Percentiles rank a stretch among this genome's conserved stretches.
Evolutionary conservation across 75 land plant species (phyloP).

Genomic region (Isoetes taiwanensis): DNA sequence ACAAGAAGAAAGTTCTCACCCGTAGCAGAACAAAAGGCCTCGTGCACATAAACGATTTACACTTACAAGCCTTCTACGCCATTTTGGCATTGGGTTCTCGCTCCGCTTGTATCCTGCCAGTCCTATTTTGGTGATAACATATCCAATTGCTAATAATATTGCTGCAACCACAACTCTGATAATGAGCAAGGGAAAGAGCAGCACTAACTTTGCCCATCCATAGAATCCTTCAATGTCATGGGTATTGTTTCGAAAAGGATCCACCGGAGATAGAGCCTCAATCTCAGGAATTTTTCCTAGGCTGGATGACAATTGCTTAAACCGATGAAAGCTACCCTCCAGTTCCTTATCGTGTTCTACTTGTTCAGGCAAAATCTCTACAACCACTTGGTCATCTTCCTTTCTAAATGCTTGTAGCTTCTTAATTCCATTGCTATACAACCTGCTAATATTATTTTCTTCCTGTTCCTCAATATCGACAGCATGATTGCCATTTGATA

Average conservation of each 20-base stretch:
- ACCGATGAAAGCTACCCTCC: too few relatives aligned
- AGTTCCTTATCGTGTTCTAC: too few relatives aligned
- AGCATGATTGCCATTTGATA: too few relatives aligned
- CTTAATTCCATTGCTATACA: too few relatives aligned
- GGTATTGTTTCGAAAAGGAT: conserved; percentile 73
- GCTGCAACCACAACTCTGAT: conserved; percentile 47
- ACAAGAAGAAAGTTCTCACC: conserved; percentile 29
- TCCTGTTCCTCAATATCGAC: too few relatives aligned
- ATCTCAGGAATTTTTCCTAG: too few relatives aligned
- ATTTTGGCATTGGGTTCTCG: conserved; percentile 54
- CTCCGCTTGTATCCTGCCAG: conserved; percentile 63
- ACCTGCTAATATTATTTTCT: too few relatives aligned
- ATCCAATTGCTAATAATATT: conserved; percentile 37
- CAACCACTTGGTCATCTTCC: too few relatives aligned
- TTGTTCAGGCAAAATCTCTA: too few relatives aligned
- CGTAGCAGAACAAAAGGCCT: conserved; percentile 68
- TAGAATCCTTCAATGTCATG: conserved; percentile 46
- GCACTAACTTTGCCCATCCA: conserved; percentile 51
- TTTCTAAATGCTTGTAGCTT: too few relatives aligned
- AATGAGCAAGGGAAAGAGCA: conserved; percentile 47
- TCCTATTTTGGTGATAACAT: conserved; percentile 41
- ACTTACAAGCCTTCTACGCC: conserved; percentile 63
- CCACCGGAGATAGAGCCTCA: conserved; percentile 26
- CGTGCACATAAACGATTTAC: conserved; percentile 58
- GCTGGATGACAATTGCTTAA: too few relatives aligned